These are phyloP conservation scores for Retiboletus fuscus DNA, from an alignment of 1,284 basidiomycete genomes.

Conservation along the genomic window DNA sequence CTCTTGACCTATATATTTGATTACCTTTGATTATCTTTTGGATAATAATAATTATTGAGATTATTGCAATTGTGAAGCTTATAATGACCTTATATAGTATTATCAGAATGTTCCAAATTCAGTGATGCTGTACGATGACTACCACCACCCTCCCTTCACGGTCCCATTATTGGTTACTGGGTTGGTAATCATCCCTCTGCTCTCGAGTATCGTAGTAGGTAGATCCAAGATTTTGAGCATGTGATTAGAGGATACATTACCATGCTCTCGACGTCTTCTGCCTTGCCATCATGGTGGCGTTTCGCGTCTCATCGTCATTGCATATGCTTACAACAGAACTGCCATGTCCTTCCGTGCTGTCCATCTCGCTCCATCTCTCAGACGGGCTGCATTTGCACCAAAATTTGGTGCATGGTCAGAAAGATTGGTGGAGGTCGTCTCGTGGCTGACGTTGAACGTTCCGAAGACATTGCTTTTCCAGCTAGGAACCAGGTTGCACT, in stretches of 20 bases:
- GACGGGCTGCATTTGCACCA: slow-evolving; percentile 62
- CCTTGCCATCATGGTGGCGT: background rate
- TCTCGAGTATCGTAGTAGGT: slow-evolving; percentile 18
- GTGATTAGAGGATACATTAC: slow-evolving; percentile 37
- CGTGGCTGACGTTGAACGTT: slow-evolving; percentile 9
- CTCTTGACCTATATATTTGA: too few relatives aligned
- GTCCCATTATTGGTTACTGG: slow-evolving; percentile 15
- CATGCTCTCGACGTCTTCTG: slow-evolving; percentile 31
- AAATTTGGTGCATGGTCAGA: slow-evolving; percentile 55
- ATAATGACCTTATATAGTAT: too few relatives aligned
- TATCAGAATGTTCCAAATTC: too few relatives aligned
- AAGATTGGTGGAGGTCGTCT: background rate
- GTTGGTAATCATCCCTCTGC: slow-evolving; percentile 24
- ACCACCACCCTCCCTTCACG: slow-evolving; percentile 16
- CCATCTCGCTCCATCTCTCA: slow-evolving; percentile 66
- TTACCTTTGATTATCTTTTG: too few relatives aligned
- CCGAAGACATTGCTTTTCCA: slow-evolving; percentile 31
- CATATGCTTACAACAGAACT: slow-evolving; percentile 37
- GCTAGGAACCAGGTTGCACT: slow-evolving; percentile 59
- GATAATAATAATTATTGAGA: too few relatives aligned
- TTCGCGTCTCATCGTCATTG: slow-evolving; percentile 17
- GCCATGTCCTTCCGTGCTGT: slow-evolving; percentile 65
- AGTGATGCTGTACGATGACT: slow-evolving; percentile 37
- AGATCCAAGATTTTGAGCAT: slow-evolving; percentile 21
- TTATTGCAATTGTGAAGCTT: too few relatives aligned